These are phyloP conservation scores for Starmerella bombicola DNA, from an alignment of 805 yeast species.

Conservation along the genomic window DNA sequence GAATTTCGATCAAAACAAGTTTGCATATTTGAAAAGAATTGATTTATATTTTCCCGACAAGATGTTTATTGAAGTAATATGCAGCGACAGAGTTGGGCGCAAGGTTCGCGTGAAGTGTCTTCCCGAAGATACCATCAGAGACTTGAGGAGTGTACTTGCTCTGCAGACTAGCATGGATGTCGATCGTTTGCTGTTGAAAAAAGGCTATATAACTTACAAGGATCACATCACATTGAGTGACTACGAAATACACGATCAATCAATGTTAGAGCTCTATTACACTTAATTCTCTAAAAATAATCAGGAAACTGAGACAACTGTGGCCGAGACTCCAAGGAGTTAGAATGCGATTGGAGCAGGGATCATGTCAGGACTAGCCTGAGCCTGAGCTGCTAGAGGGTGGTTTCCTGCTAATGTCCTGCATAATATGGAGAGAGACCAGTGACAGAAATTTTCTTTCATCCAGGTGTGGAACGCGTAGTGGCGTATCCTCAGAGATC, in stretches of 20 bases:
- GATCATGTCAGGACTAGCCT: not conserved
- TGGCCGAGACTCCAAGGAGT: no score
- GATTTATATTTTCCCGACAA: not conserved
- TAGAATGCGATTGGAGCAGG: no score
- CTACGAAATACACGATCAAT: conserved; percentile 85
- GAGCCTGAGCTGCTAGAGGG: not conserved
- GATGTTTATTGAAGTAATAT: conserved; percentile 44
- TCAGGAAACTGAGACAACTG: not conserved
- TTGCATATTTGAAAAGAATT: no score
- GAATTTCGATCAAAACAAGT: not conserved
- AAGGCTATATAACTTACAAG: conserved; percentile 72
- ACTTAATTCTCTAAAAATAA: not conserved
- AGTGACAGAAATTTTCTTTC: conserved; percentile 10
- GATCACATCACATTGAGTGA: conserved; percentile 89
- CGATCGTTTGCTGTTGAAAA: conserved; percentile 56
- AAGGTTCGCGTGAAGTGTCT: conserved; percentile 77
- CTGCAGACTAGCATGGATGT: conserved; percentile 68
- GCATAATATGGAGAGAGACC: conserved; percentile 1
- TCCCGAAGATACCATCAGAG: conserved; percentile 75
- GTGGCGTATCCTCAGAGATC: conserved; percentile 20
- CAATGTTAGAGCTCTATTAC: conserved; percentile 60
- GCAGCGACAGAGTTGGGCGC: conserved; percentile 74
- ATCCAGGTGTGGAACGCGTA: conserved; percentile 6
- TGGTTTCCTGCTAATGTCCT: not conserved
- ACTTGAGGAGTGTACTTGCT: conserved; percentile 72